A percentile compares a stretch with the other conserved stretches of the same genome.
Conservation (phyloP, 202 grass and related monocot genomes). For the Hordeum pubiflorum region DNA sequence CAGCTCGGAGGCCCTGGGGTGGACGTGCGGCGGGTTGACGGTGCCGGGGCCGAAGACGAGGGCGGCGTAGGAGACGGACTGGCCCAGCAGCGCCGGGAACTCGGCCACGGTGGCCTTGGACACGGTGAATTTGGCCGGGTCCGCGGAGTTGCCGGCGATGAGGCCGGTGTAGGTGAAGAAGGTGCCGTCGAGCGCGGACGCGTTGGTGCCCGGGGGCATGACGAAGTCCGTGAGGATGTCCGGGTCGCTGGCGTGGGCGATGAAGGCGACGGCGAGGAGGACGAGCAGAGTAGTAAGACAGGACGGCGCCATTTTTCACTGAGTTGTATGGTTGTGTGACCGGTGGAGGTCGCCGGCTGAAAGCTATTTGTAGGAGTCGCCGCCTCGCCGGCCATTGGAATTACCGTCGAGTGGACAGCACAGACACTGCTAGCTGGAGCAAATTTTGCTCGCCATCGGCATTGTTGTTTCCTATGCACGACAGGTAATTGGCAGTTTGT, state of each 20-base stretch:
- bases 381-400: no score
- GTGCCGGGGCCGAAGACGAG: conserved; percentile 31
- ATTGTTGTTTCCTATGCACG: not conserved
- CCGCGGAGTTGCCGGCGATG: not conserved
- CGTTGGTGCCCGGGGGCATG: not conserved
- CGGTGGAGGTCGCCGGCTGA: not conserved
- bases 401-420: no score
- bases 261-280: not conserved
- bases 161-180: conserved; percentile 30
- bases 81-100: conserved; percentile 33
- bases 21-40: conserved; percentile 51
- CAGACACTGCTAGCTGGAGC: not conserved
- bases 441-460: not conserved
- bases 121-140: not conserved
- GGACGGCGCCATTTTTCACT: not conserved
- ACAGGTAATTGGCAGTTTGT: not conserved
- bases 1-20: conserved; percentile 45
- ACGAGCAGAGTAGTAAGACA: not conserved
- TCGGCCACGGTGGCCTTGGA: conserved; percentile 26
- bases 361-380: not conserved
- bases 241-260: conserved; percentile 16
- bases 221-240: conserved; percentile 40
- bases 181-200: not conserved
- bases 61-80: conserved; percentile 32
- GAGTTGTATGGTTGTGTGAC: not conserved